Percentiles rank a stretch among this genome's conserved stretches.
These are phyloP conservation scores for Phoma sp. DNA, from an alignment of 2,329 filamentous ascomycete genomes.

Conservation along the genomic window DNA sequence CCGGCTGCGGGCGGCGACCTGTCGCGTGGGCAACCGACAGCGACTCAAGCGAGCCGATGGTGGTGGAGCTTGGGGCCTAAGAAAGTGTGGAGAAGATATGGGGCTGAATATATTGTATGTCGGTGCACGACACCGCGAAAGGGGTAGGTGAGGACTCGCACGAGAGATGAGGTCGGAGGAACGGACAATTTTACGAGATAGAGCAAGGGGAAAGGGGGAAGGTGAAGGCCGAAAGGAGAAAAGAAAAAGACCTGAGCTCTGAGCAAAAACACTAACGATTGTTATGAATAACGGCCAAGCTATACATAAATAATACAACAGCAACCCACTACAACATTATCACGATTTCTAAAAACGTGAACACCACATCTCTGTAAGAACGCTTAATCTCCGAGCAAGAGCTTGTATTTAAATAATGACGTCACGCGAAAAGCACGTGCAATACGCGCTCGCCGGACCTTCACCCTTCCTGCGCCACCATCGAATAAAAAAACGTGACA, in stretches of 20 bases:
- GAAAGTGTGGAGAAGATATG: conserved; percentile 8
- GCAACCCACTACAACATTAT: too few species aligned
- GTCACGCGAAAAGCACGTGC: background rate
- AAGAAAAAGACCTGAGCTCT: background rate
- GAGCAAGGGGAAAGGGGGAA: background rate
- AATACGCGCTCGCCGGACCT: too few species aligned
- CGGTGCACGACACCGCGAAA: background rate
- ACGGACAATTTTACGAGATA: background rate
- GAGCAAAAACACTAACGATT: background rate
- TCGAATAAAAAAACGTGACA: too few species aligned
- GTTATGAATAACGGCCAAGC: background rate
- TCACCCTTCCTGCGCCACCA: too few species aligned
- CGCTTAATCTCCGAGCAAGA: background rate
- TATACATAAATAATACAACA: background rate
- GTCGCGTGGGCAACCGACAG: background rate
- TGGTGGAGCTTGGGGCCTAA: conserved; percentile 6
- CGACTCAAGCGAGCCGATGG: background rate
- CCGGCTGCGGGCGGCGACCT: background rate
- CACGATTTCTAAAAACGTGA: too few species aligned
- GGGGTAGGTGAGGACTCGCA: background rate
- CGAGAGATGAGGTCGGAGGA: background rate
- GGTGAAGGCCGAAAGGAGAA: too few species aligned
- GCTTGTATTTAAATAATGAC: background rate
- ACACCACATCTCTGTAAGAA: background rate
- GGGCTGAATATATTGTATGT: background rate